phyloP scores from a whole-genome alignment of 2,329 filamentous ascomycete genomes.

The Ceratocystis cubensis region DNA sequence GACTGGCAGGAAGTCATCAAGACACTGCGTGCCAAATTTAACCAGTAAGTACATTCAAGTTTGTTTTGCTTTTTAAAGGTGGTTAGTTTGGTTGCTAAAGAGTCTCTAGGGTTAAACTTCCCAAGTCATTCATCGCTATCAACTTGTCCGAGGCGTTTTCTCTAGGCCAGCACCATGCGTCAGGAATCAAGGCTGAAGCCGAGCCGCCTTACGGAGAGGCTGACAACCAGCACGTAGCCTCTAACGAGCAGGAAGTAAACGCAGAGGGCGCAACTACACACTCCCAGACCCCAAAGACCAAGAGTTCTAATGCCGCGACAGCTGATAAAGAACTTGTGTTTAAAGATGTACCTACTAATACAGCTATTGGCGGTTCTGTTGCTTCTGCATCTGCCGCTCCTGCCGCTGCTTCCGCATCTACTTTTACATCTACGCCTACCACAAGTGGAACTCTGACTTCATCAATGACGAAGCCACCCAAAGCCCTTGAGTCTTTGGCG shows the following conservation, averaged over 20 bases:
- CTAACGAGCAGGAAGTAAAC: background rate
- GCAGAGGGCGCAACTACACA: too few species aligned
- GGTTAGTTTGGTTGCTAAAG: background rate
- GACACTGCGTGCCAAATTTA: constrained; percentile 85
- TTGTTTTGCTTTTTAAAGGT: constrained; percentile 22
- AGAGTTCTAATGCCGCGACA: background rate
- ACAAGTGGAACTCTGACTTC: background rate
- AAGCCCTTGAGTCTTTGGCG: background rate
- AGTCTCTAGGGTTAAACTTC: constrained; percentile 46
- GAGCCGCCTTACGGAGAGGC: constrained; percentile 20
- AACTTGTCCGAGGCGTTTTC: constrained; percentile 52
- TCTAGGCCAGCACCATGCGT: constrained; percentile 41
- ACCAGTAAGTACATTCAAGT: constrained; percentile 52
- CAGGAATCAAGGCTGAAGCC: constrained; percentile 28
- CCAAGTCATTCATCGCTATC: constrained; percentile 53
- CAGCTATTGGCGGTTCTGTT: too few species aligned
- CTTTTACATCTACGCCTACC: background rate
- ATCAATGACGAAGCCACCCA: background rate
- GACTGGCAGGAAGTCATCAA: constrained; percentile 98
- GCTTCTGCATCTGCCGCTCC: background rate
- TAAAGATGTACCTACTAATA: too few species aligned
- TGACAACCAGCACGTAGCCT: background rate
- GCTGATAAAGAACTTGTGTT: background rate
- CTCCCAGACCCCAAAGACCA: background rate
- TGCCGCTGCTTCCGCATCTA: background rate